Evolutionary conservation across 2,329 filamentous ascomycete genomes (phyloP), one percentile per base, ranked within the genome.

Genomic region (Zarea fungicola): DNA sequence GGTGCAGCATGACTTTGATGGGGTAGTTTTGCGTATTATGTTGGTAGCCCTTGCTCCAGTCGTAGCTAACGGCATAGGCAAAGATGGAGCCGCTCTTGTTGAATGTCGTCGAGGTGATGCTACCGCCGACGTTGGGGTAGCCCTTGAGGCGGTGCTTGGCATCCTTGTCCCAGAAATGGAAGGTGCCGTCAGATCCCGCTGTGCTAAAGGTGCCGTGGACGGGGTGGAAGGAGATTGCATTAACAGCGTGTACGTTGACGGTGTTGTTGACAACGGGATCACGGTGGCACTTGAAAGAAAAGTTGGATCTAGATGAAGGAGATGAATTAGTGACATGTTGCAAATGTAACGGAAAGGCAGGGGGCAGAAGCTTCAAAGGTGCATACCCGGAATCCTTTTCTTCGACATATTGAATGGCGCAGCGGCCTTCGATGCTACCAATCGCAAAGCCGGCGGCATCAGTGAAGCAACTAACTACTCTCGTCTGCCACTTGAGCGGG

Each of bases 251-350:
- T 59, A 97, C 93, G 62, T 92, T 93, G 59, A 87, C 89, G 55
- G 85, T 74, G 68, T 89, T 91, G 61, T 80, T 81, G 50, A 82
- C 72, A 1, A 87, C 81, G 5, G 82, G 80, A 60, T 96, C 89
- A 51, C 93, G 90, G 68, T 99, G 93, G 70, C 93, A 99, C 71
- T 97, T 97, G 83, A 99, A 99, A 35, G 89, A 96, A 76, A 99
- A 99, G 74, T 99, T 97, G 62, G 85, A 87, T 60, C 84, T 85
- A 56, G 3, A 14, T n/a, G 28, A 8, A 14, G 8, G 37, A 26
- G 9, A 16, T 8, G 16, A 50, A 26, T 45, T 29, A 37, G 16
- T 23, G 13, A 6, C 10, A 28, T n/a, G 34, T 35, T 22, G 45
- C 18, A 23, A 23, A 52, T 28, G 56, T 42, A 37, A 35, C 16